Percentiles rank a stretch among this genome's conserved stretches.
These are phyloP conservation scores for Sorghum bicolor DNA, from an alignment of 176 grass and related monocot genomes.

Conservation along the genomic window DNA sequence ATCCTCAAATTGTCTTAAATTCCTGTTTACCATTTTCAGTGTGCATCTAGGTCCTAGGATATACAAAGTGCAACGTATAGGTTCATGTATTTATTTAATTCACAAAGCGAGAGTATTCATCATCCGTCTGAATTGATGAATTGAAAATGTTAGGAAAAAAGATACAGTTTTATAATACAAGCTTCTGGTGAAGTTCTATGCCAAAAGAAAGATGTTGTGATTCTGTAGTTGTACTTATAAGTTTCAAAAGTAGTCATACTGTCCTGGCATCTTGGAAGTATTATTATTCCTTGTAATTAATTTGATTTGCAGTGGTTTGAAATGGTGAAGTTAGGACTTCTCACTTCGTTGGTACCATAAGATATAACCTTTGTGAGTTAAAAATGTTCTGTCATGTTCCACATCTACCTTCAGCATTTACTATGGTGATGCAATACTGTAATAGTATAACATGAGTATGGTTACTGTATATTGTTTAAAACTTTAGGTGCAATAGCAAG, in stretches of 20 bases:
- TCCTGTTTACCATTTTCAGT: background rate
- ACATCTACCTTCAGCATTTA: background rate
- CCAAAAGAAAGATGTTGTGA: background rate
- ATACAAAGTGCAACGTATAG: background rate
- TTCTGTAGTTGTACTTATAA: background rate
- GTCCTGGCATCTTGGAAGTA: background rate
- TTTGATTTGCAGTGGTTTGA: background rate
- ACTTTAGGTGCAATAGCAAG: background rate
- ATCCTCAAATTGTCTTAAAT: background rate
- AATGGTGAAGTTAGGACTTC: background rate
- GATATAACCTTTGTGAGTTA: background rate
- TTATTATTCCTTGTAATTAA: background rate
- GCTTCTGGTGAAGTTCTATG: background rate
- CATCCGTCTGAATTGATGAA: background rate
- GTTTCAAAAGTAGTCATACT: background rate
- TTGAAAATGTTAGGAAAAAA: background rate
- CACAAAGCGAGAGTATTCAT: background rate
- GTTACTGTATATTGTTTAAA: background rate
- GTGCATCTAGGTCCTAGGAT: background rate
- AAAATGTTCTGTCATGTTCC: background rate
- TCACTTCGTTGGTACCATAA: background rate
- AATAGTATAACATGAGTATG: background rate
- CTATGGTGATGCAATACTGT: background rate
- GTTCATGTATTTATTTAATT: background rate
- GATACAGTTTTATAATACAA: background rate